Evolutionary conservation across 2,329 filamentous ascomycete species (phyloP).

Genomic region (Chaetomiaceae sp.): DNA sequence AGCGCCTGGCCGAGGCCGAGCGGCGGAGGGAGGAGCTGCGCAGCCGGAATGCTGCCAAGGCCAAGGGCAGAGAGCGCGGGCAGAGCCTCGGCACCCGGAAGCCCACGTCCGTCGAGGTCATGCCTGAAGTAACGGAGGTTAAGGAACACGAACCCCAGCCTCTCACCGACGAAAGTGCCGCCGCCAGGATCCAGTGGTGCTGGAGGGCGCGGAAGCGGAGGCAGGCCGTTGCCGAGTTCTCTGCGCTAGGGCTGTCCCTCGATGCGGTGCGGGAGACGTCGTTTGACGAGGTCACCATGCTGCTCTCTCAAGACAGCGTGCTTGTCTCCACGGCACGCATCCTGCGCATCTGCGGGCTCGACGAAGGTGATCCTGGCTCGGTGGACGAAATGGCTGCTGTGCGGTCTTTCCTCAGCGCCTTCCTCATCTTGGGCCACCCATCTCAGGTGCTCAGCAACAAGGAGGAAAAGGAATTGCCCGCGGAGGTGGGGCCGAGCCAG

Average conservation of each 20-base stretch:
- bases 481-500: slow-evolving; percentile 44
- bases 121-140: slow-evolving; percentile 46
- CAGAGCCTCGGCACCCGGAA: slow-evolving; percentile 43
- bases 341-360: slow-evolving; percentile 62
- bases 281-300: slow-evolving; percentile 67
- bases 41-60: slow-evolving; percentile 45
- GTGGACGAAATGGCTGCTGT: slow-evolving; percentile 64
- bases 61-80: slow-evolving; percentile 40
- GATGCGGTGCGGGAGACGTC: slow-evolving; percentile 62
- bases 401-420: slow-evolving; percentile 72
- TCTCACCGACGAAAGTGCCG: slow-evolving; percentile 57
- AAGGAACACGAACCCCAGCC: slow-evolving; percentile 40
- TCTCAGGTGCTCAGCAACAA: slow-evolving; percentile 72
- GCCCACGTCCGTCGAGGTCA: slow-evolving; percentile 40
- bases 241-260: slow-evolving; percentile 60
- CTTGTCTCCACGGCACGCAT: slow-evolving; percentile 60
- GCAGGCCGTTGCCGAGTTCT: slow-evolving; percentile 59
- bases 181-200: slow-evolving; percentile 59
- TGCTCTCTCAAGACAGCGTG: slow-evolving; percentile 62
- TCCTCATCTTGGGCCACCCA: slow-evolving; percentile 72
- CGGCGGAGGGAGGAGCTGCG: slow-evolving; percentile 60
- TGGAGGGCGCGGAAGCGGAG: slow-evolving; percentile 58
- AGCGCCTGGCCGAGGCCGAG: slow-evolving; percentile 72
- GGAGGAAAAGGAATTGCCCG: slow-evolving; percentile 51
- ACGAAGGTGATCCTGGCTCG: slow-evolving; percentile 57